phyloP scores from a whole-genome alignment of 345 rosid genomes.

The Populus ilicifolia region DNA sequence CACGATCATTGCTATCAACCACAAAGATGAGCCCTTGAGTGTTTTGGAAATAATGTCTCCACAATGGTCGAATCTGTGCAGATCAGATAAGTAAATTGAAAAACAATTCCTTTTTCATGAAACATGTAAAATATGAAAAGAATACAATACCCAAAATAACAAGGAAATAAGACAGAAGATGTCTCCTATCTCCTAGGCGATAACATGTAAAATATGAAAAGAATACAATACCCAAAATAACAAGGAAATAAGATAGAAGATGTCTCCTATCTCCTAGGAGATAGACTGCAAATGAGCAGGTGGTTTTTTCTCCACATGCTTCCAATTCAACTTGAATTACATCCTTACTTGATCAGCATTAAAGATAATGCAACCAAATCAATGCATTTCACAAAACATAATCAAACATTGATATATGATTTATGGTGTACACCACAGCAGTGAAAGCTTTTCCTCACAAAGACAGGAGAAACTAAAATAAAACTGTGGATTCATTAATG shows the following conservation, averaged over 20 bases:
- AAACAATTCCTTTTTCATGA: neutral
- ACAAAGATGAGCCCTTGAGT: constrained; percentile 22
- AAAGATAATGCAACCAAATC: constrained; percentile 6
- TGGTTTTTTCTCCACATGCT: neutral
- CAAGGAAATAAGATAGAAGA: neutral
- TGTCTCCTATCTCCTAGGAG: neutral
- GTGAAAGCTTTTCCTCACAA: constrained; percentile 23
- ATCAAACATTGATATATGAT: neutral
- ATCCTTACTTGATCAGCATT: neutral
- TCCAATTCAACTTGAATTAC: neutral
- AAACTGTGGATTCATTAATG: constrained; percentile 18
- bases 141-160: neutral
- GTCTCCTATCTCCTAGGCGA: neutral
- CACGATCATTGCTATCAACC: constrained; percentile 21
- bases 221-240: neutral
- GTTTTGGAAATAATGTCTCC: constrained; percentile 25
- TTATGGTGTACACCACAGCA: constrained; percentile 25
- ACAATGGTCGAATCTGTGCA: constrained; percentile 20
- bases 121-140: neutral
- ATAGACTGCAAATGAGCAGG: neutral
- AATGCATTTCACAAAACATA: neutral
- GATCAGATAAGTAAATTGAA: neutral
- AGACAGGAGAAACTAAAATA: constrained; percentile 24
- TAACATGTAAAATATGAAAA: neutral
- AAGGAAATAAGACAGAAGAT: neutral